These are phyloP conservation scores for Filobasidium uniguttulatum DNA, from an alignment of 1,284 basidiomycete species.

Conservation along the genomic window DNA sequence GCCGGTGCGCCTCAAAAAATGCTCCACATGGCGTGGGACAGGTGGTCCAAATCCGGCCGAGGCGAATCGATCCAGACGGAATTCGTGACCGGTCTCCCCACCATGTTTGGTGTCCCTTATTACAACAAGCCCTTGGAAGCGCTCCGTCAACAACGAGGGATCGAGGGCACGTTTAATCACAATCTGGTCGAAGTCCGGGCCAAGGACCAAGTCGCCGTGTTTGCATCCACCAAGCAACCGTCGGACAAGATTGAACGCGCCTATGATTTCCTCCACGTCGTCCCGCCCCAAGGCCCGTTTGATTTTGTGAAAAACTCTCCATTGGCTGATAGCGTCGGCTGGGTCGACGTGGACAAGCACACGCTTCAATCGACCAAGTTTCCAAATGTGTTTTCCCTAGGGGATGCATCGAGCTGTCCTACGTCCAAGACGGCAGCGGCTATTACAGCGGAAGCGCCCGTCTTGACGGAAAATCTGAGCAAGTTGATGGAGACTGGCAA, in stretches of 20 bases:
- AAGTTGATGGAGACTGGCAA: slow-evolving; percentile 58
- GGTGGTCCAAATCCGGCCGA: slow-evolving; percentile 50
- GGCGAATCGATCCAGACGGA: slow-evolving; percentile 49
- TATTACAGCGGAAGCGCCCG: slow-evolving; percentile 80
- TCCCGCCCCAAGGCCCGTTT: slow-evolving; percentile 80
- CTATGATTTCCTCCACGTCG: slow-evolving; percentile 47
- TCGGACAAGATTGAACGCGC: slow-evolving; percentile 9
- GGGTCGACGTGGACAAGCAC: slow-evolving; percentile 69
- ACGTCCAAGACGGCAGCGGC: slow-evolving; percentile 95
- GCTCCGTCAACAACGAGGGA: slow-evolving; percentile 63
- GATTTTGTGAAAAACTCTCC: slow-evolving; percentile 65
- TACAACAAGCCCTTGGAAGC: slow-evolving; percentile 75
- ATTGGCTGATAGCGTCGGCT: slow-evolving; percentile 66
- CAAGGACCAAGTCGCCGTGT: slow-evolving; percentile 61
- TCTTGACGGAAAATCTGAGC: slow-evolving; percentile 78
- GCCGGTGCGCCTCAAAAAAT: slow-evolving; percentile 89
- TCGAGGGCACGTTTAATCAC: slow-evolving; percentile 67
- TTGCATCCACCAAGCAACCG: slow-evolving; percentile 54
- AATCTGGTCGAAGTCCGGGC: slow-evolving; percentile 67
- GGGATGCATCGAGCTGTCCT: slow-evolving; percentile 79
- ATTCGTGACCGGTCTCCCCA: slow-evolving; percentile 83
- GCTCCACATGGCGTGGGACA: slow-evolving; percentile 88
- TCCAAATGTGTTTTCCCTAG: slow-evolving; percentile 74
- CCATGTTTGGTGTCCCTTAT: slow-evolving; percentile 76
- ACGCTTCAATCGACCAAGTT: slow-evolving; percentile 72